phyloP scores from a whole-genome alignment of 495 filamentous ascomycete genomes.

The Chlorociboria aeruginascens region DNA sequence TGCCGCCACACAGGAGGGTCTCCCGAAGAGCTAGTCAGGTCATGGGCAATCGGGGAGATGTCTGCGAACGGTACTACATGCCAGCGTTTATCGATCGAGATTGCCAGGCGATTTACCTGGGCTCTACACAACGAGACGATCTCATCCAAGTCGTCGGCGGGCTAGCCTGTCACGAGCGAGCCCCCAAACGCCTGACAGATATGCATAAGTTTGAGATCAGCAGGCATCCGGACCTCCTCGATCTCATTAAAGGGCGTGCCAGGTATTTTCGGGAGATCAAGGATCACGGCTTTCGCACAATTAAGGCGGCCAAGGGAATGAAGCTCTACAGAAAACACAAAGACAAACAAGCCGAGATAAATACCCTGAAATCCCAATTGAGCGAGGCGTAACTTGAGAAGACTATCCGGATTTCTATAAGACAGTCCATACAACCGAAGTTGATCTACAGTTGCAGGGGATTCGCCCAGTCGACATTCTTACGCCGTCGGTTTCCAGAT shows the following conservation, averaged over 20 bases:
- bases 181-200: constrained; percentile 2
- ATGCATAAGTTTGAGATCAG: constrained; percentile 1
- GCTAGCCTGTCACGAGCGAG: constrained; percentile 3
- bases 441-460: constrained; percentile 1
- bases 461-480: constrained; percentile 1
- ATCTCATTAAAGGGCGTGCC: neutral
- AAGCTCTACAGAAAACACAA: neutral
- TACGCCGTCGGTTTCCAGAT: neutral
- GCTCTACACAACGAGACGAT: constrained; percentile 5
- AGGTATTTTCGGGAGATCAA: neutral
- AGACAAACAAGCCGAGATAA: neutral
- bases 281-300: constrained; percentile 2
- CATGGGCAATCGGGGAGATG: constrained; percentile 3
- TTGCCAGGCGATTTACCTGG: constrained; percentile 10
- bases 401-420: constrained; percentile 9
- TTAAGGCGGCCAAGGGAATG: constrained; percentile 4
- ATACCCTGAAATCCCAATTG: neutral
- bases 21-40: constrained; percentile 8
- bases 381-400: neutral
- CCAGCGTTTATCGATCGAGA: constrained; percentile 5
- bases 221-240: neutral
- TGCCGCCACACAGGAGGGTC: neutral
- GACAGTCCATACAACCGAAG: constrained; percentile 2
- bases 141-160: constrained; percentile 6
- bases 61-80: constrained; percentile 11